phyloP scores from a whole-genome alignment of 148 eudicot species.

The Heliamphora exappendiculata region DNA sequence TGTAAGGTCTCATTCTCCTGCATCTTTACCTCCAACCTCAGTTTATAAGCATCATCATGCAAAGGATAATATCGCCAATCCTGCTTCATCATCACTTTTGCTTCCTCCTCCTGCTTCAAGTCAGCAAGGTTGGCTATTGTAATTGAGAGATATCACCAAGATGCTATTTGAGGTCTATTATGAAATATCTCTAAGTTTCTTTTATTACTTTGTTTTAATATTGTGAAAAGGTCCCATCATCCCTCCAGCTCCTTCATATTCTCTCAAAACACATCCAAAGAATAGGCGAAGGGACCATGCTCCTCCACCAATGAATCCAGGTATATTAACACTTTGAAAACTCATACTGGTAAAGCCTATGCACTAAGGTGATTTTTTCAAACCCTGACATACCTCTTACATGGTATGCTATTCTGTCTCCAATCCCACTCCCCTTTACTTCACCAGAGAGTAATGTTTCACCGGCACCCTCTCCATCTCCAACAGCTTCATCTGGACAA shows the following conservation, averaged over 20 bases:
- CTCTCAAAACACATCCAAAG: slow-evolving; percentile 15
- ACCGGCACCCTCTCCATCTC: slow-evolving; percentile 21
- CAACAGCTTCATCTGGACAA: slow-evolving; percentile 17
- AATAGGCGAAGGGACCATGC: slow-evolving; percentile 10
- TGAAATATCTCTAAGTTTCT: neutral
- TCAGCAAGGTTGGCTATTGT: slow-evolving; percentile 14
- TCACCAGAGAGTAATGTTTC: slow-evolving; percentile 13
- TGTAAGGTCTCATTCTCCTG: slow-evolving; percentile 19
- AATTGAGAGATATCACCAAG: neutral
- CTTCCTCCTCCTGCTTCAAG: slow-evolving; percentile 21
- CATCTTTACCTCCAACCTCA: slow-evolving; percentile 36
- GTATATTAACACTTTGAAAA: slow-evolving; percentile 3
- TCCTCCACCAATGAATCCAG: slow-evolving; percentile 18
- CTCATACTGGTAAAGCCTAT: neutral
- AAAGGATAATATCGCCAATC: slow-evolving; percentile 3
- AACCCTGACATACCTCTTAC: neutral
- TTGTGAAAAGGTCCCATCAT: neutral
- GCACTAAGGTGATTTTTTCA: neutral
- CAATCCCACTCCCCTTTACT: slow-evolving; percentile 13
- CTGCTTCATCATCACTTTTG: slow-evolving; percentile 8
- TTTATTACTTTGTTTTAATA: neutral
- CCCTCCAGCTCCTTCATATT: slow-evolving; percentile 4
- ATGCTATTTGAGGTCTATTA: neutral
- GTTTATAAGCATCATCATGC: slow-evolving; percentile 11
- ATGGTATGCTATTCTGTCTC: slow-evolving; percentile 8